Conservation (phyloP, 177 flowering plant genomes). For the Vitis hybrid region DNA sequence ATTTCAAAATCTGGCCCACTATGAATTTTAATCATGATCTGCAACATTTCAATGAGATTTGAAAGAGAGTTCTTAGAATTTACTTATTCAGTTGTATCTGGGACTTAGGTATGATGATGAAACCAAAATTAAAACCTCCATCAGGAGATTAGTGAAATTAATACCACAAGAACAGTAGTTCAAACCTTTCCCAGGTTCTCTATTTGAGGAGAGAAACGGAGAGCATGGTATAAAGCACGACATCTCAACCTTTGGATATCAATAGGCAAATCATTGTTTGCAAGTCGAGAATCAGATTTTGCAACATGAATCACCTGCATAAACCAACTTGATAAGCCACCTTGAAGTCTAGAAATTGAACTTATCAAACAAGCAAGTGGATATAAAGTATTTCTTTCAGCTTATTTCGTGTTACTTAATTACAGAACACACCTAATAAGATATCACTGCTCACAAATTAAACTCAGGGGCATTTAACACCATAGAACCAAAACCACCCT, state of each 20-base stretch:
- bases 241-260: constrained; percentile 95
- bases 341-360: constrained; percentile 4
- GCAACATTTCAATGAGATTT: too few species aligned
- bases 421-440: too few species aligned
- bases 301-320: constrained; percentile 88
- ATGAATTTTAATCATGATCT: too few species aligned
- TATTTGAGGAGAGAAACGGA: constrained; percentile 80
- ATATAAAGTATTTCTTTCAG: too few species aligned
- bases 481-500: too few species aligned
- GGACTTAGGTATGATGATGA: background rate
- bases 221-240: constrained; percentile 83
- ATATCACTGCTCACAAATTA: too few species aligned
- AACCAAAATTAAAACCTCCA: background rate
- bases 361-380: constrained; percentile 3
- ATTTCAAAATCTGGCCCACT: too few species aligned
- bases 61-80: too few species aligned
- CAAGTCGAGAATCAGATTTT: constrained; percentile 93
- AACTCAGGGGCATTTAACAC: too few species aligned
- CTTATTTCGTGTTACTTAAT: too few species aligned
- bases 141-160: background rate
- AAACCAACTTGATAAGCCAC: constrained; percentile 14
- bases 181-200: constrained; percentile 88
- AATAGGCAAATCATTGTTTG: constrained; percentile 91
- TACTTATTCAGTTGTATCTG: background rate
- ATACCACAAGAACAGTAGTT: constrained; percentile 9